These are phyloP conservation scores for Acer negundo DNA, from an alignment of 345 rosid species.

Conservation along the genomic window DNA sequence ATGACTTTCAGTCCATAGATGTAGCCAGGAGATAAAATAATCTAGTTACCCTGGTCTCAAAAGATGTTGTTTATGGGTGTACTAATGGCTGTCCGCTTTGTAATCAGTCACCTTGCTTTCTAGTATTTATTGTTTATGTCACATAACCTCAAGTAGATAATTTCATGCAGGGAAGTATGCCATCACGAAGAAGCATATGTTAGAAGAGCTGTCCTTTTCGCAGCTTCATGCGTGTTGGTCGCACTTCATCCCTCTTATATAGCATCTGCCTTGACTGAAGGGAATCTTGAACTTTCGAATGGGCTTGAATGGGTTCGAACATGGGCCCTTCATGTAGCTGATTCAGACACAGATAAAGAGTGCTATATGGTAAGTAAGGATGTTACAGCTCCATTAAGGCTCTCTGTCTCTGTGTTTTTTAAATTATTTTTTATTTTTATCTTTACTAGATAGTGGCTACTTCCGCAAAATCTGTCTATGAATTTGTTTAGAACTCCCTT, in stretches of 20 bases:
- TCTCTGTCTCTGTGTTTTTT: neutral
- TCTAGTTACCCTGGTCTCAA: neutral
- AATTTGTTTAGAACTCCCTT: no score
- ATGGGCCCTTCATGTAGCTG: slow-evolving; percentile 76
- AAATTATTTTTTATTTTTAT: neutral
- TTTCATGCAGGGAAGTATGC: slow-evolving; percentile 71
- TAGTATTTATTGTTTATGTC: neutral
- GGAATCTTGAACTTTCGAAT: slow-evolving; percentile 63
- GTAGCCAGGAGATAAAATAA: neutral
- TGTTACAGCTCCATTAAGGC: neutral
- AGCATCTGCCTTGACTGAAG: slow-evolving; percentile 71
- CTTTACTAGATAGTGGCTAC: neutral
- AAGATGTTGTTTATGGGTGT: neutral
- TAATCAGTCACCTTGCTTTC: neutral
- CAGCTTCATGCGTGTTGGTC: slow-evolving; percentile 75
- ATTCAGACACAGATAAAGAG: slow-evolving; percentile 81
- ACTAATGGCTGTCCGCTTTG: neutral
- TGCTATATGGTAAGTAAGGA: slow-evolving; percentile 69
- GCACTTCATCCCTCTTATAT: slow-evolving; percentile 88
- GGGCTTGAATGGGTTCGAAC: slow-evolving; percentile 94
- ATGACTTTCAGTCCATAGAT: neutral
- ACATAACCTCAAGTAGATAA: slow-evolving; percentile 4
- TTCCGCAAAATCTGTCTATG: neutral
- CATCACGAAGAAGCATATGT: slow-evolving; percentile 91
- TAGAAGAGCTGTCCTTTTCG: slow-evolving; percentile 83